Percentiles rank a stretch among this genome's conserved stretches.
These are phyloP conservation scores for Scheffersomyces ergatensis DNA, from an alignment of 805 yeast genomes.

Conservation along the genomic window DNA sequence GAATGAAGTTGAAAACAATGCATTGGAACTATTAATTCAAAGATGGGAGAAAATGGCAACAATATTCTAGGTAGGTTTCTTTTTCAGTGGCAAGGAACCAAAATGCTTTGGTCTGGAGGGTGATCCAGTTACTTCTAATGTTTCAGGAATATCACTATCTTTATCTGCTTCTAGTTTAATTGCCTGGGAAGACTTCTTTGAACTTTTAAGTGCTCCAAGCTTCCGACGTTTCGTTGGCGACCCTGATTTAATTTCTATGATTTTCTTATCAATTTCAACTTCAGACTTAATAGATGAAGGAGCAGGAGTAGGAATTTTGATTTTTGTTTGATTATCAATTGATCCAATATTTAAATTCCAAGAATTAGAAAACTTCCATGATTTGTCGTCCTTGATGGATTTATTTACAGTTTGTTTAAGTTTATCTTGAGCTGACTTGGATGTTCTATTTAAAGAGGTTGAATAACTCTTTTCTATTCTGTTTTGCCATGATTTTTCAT, in stretches of 20 bases:
- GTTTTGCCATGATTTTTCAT: slow-evolving; percentile 8
- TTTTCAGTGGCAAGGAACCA: not conserved
- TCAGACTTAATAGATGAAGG: too few relatives aligned
- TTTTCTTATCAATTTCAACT: too few relatives aligned
- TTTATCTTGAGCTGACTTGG: not conserved
- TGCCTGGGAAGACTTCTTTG: not conserved
- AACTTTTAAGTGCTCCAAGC: not conserved
- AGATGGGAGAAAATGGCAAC: slow-evolving; percentile 29
- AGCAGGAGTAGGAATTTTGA: too few relatives aligned
- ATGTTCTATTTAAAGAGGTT: not conserved
- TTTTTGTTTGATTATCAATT: too few relatives aligned
- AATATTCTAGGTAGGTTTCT: not conserved
- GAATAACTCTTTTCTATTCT: slow-evolving; percentile 1
- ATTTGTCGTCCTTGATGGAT: not conserved
- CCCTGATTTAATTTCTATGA: too few relatives aligned
- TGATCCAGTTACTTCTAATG: not conserved
- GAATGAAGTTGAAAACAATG: slow-evolving; percentile 21
- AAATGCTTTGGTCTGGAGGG: not conserved
- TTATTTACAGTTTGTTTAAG: not conserved
- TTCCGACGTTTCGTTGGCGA: not conserved
- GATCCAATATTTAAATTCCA: too few relatives aligned
- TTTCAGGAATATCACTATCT: too few relatives aligned
- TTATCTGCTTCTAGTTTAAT: not conserved
- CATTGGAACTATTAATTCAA: slow-evolving; percentile 24
- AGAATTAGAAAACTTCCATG: slow-evolving; percentile 3